A percentile compares a stretch with the other conserved stretches of the same genome.
These are phyloP conservation scores for Leishmania lainsoni DNA, from an alignment of 208 protist genomes.

Conservation along the genomic window DNA sequence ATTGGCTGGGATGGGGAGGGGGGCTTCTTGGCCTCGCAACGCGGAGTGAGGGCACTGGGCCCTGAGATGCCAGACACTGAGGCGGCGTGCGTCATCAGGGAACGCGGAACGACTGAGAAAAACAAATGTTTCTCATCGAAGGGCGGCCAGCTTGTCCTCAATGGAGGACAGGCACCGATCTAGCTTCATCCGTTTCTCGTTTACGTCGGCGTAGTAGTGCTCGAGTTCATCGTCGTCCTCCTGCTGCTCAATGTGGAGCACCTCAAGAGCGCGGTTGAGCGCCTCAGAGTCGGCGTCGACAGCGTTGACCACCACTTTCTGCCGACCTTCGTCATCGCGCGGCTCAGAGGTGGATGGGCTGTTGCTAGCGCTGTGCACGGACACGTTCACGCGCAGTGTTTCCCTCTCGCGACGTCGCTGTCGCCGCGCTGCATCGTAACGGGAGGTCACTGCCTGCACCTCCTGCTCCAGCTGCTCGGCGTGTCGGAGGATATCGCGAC, in stretches of 20 bases:
- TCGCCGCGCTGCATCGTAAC: constrained; percentile 25
- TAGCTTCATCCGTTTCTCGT: constrained; percentile 26
- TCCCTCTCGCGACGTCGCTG: constrained; percentile 27
- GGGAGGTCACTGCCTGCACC: constrained; percentile 26
- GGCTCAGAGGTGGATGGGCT: constrained; percentile 10
- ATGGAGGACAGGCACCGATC: constrained; percentile 20
- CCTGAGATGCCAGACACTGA: not conserved
- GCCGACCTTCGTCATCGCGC: not conserved
- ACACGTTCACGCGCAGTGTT: constrained; percentile 22
- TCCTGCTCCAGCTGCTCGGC: constrained; percentile 23
- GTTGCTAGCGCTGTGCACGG: constrained; percentile 12
- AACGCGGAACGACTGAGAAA: not conserved
- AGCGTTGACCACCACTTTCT: not conserved
- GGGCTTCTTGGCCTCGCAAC: not conserved
- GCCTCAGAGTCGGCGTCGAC: constrained; percentile 1
- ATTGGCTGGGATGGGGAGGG: too few species aligned
- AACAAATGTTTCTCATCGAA: not conserved
- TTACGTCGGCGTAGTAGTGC: constrained; percentile 29
- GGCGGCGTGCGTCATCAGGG: not conserved
- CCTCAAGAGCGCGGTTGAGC: constrained; percentile 23
- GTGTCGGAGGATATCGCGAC: constrained; percentile 19
- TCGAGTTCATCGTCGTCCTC: constrained; percentile 28
- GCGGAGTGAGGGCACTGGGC: not conserved
- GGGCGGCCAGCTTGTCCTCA: constrained; percentile 20
- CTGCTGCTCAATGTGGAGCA: constrained; percentile 30